These are phyloP conservation scores for Rosa multiflora DNA, from an alignment of 306 rosid species.

Conservation along the genomic window DNA sequence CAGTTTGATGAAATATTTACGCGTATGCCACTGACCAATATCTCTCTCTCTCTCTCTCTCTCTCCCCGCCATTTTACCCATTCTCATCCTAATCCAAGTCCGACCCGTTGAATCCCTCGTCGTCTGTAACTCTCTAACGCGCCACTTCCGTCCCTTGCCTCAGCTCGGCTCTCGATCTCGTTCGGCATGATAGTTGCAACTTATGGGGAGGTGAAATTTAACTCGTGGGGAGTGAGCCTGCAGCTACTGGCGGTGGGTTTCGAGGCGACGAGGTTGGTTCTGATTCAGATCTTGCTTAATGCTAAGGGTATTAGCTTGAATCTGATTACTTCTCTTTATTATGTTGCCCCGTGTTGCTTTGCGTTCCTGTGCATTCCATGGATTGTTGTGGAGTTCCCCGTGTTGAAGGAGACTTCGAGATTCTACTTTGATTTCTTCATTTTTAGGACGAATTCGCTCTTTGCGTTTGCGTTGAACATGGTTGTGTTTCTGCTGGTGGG, in stretches of 20 bases:
- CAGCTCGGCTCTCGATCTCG: constrained; percentile 59
- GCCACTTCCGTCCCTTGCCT: no score
- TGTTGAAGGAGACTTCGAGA: constrained; percentile 72
- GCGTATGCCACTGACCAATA: no score
- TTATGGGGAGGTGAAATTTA: constrained; percentile 81
- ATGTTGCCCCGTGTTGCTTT: constrained; percentile 92
- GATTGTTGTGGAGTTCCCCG: constrained; percentile 74
- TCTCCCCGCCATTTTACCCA: no score
- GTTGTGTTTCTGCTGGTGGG: constrained; percentile 91
- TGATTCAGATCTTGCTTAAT: constrained; percentile 79
- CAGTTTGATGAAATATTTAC: no score
- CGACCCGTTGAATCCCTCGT: no score
- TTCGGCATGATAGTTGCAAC: constrained; percentile 87
- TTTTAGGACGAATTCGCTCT: constrained; percentile 69
- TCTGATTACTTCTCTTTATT: constrained; percentile 90
- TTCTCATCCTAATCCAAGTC: no score
- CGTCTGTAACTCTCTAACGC: no score
- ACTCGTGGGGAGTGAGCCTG: constrained; percentile 61
- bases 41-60: no score
- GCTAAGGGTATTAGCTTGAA: constrained; percentile 81
- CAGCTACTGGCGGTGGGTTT: constrained; percentile 87
- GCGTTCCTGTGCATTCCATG: constrained; percentile 74
- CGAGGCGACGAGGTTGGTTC: constrained; percentile 85
- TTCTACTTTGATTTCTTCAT: constrained; percentile 60
- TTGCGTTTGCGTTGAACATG: constrained; percentile 40